Evolutionary conservation across 495 filamentous ascomycete species (phyloP), one percentile per base, ranked within the genome.

Genomic region (Trichocladium uniseriatum): DNA sequence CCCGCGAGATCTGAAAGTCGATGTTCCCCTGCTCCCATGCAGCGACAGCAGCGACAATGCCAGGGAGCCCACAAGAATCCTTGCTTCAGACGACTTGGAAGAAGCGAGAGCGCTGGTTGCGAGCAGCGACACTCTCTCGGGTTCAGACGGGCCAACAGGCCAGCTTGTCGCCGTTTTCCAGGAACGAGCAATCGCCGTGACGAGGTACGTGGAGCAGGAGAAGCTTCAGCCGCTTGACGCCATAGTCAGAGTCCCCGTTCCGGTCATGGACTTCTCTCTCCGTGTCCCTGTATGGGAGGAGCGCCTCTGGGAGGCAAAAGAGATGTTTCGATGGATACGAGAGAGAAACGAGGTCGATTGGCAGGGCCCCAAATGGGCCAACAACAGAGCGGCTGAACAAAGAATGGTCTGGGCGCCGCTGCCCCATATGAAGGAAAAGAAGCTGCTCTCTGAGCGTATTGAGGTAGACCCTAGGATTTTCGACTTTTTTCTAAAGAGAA

Each of bases 251-350:
- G 63, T 84, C 15, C 52, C 69, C 21, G 71, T 85, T 16, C 82
- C 81, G 0, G 45, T 71, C 2, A 66, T 84, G 67, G 81, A 85
- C 43, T 80, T 84, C 48, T 76, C 75, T 0, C 59, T 77, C 18
- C 74, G 76, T 5, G 56, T 56, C 4, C 66, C 77, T 9, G 80
- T 78, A 2, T 86, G 82, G 81, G 68, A 70, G 28, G 20, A 47
- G n/a, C 48, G 56, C 2, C 32, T 57, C 6, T 54, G 40, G 40
- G 48, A 60, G 36, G 10, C 60, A 21, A 27, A 18, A 9, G 54
- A 16, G 11, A 61, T 69, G 45, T 57, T 71, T 10, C 31, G 34
- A 21, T 67, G 58, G 58, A 70, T 64, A 44, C 57, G 18, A 10
- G 56, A 39, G 47, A 62, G 48, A 21, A 55, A 34, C 1, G 38